These are phyloP conservation scores for Eruca vesicaria DNA, from an alignment of 441 rosid genomes.

Conservation along the genomic window DNA sequence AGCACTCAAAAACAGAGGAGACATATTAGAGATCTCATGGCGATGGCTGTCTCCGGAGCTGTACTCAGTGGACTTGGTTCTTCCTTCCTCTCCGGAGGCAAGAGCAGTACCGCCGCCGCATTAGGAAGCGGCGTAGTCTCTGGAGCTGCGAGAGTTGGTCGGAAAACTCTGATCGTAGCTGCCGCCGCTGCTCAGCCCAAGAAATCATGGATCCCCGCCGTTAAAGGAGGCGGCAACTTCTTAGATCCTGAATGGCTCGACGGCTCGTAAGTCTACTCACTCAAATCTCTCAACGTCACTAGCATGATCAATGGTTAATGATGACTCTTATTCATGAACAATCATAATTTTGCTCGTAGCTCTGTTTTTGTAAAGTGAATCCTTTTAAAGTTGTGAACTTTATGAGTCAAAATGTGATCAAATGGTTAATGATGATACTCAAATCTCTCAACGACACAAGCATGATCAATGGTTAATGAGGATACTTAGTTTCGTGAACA, in stretches of 20 bases:
- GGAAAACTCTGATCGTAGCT: constrained; percentile 46
- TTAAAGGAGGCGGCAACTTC: constrained; percentile 82
- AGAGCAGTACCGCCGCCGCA: constrained; percentile 42
- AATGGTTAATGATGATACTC: too few species aligned
- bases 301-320: too few species aligned
- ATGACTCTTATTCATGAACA: too few species aligned
- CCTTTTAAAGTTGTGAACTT: neutral
- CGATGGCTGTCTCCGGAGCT: constrained; percentile 63
- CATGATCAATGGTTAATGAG: too few species aligned
- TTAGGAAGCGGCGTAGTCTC: constrained; percentile 34
- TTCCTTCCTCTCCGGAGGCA: constrained; percentile 35
- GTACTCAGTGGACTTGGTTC: too few species aligned
- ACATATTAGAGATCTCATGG: constrained; percentile 23
- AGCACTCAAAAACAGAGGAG: constrained; percentile 1
- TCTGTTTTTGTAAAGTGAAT: neutral
- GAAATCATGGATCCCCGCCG: constrained; percentile 94
- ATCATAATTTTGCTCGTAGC: neutral
- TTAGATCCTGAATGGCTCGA: constrained; percentile 96
- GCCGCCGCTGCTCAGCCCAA: constrained; percentile 53
- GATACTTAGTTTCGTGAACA: too few species aligned
- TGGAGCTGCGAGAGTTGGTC: constrained; percentile 25
- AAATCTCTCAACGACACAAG: too few species aligned
- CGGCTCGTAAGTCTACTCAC: constrained; percentile 72
- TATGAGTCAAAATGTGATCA: too few species aligned
- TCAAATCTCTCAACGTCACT: neutral